A percentile compares a stretch with the other conserved stretches of the same genome.
phyloP scores from a whole-genome alignment of 768 basidiomycete genomes.

The Chalciporus piperatus region DNA sequence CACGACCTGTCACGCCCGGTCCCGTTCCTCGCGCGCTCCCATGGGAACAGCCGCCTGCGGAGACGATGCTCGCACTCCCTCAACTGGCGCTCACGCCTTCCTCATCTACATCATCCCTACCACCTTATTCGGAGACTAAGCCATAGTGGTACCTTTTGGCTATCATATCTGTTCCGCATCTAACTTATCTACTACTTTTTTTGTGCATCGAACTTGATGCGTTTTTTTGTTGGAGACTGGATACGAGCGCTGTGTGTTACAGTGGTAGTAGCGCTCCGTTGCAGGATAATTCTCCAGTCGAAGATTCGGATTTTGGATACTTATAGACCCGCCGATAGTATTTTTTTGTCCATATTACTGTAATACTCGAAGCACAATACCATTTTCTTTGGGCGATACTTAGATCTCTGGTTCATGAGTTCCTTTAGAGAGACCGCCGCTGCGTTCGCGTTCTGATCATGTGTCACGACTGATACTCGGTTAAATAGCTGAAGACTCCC shows the following conservation, averaged over 20 bases:
- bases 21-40: conserved; percentile 15
- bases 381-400: no score
- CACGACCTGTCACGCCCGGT: conserved; percentile 61
- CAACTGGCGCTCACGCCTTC: conserved; percentile 30
- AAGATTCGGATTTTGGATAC: not conserved
- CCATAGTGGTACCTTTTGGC: conserved; percentile 7
- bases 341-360: not conserved
- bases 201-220: not conserved
- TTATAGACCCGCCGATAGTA: not conserved
- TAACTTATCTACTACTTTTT: conserved; percentile 19
- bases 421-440: no score
- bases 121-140: conserved; percentile 39
- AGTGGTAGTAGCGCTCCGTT: no score
- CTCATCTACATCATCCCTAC: conserved; percentile 40
- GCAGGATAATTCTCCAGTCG: not conserved
- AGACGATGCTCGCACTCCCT: conserved; percentile 5
- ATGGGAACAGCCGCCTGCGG: conserved; percentile 24
- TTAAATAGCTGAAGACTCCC: no score
- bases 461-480: not conserved
- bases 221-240: not conserved
- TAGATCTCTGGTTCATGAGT: no score
- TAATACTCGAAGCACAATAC: not conserved
- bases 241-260: no score
- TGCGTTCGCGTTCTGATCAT: not conserved
- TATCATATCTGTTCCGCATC: conserved; percentile 20